Evolutionary conservation across 257 asterid species (phyloP).

Genomic region (Solanum boliviense): DNA sequence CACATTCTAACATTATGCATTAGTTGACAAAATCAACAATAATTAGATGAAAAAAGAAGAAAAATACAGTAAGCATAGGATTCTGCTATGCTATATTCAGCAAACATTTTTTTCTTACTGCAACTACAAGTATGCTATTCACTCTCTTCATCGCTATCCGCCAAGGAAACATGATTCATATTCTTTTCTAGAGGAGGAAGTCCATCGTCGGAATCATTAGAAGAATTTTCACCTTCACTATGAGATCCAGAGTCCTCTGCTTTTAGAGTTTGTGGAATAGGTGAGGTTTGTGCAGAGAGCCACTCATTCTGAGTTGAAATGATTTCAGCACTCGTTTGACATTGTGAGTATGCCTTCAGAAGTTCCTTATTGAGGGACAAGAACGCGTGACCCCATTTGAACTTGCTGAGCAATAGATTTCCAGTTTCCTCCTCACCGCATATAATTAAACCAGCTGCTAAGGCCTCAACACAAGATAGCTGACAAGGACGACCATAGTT

Average conservation of each 20-base stretch:
- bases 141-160: constrained; percentile 53
- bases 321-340: constrained; percentile 60
- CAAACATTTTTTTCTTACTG: background rate
- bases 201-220: constrained; percentile 61
- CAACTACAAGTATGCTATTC: constrained; percentile 14
- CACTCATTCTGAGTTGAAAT: constrained; percentile 68
- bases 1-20: background rate
- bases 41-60: background rate
- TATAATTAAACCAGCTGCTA: constrained; percentile 88
- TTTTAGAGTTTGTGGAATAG: constrained; percentile 13
- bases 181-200: constrained; percentile 96
- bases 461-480: constrained; percentile 96
- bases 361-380: constrained; percentile 90
- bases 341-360: constrained; percentile 69
- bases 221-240: constrained; percentile 28
- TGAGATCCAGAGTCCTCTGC: constrained; percentile 28
- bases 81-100: background rate
- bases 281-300: constrained; percentile 64
- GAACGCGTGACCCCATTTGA: constrained; percentile 99
- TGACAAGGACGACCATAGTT: constrained; percentile 94
- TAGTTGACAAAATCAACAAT: background rate
- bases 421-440: constrained; percentile 91
- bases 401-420: constrained; percentile 63
- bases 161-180: constrained; percentile 63
- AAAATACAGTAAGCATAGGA: background rate